Percentiles rank a stretch among this genome's conserved stretches.
These are phyloP conservation scores for Fusarium sp. DNA, from an alignment of 2,329 filamentous ascomycete genomes.

Conservation along the genomic window DNA sequence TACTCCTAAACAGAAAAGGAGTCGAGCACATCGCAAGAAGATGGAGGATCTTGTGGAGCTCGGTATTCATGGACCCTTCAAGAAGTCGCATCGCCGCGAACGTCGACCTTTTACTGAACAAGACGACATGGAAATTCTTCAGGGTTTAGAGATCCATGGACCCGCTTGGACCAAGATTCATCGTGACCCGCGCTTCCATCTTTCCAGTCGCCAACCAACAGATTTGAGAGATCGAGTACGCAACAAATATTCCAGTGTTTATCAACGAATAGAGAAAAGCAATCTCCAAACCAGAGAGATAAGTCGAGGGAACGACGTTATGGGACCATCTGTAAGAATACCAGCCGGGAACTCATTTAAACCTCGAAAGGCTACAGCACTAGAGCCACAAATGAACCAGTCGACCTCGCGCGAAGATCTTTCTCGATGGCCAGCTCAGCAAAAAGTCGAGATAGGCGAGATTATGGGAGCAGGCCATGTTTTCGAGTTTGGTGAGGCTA, in stretches of 20 bases:
- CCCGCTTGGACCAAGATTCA: conserved; percentile 74
- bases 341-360: conserved; percentile 58
- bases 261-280: conserved; percentile 65
- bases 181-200: conserved; percentile 65
- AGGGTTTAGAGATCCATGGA: conserved; percentile 68
- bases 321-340: conserved; percentile 63
- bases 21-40: conserved; percentile 64
- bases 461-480: conserved; percentile 39
- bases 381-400: conserved; percentile 53
- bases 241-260: conserved; percentile 70
- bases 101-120: conserved; percentile 69
- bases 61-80: conserved; percentile 70
- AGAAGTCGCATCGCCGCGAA: conserved; percentile 68
- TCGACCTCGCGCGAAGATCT: conserved; percentile 59
- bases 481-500: conserved; percentile 57
- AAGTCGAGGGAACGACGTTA: conserved; percentile 51
- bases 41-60: conserved; percentile 64
- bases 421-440: conserved; percentile 53
- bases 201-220: conserved; percentile 68
- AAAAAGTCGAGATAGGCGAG: conserved; percentile 46
- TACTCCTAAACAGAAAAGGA: conserved; percentile 57
- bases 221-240: conserved; percentile 70
- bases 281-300: conserved; percentile 57
- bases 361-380: conserved; percentile 49
- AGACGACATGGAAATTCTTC: conserved; percentile 69